phyloP scores from a whole-genome alignment of 2,329 filamentous ascomycete genomes.

The Ustulina deusta region DNA sequence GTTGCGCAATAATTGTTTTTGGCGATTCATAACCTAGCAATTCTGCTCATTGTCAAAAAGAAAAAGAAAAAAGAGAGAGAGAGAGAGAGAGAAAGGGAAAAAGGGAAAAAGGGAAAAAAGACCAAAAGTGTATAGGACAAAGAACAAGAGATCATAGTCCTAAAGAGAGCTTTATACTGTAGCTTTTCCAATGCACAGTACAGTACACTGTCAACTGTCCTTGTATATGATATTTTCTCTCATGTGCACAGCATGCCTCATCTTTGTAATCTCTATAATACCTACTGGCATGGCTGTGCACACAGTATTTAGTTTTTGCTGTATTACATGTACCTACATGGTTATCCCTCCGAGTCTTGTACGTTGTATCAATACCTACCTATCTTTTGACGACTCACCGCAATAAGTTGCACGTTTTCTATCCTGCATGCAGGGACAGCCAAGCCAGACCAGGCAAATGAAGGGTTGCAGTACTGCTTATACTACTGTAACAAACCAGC shows the following conservation, averaged over 20 bases:
- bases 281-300: not conserved
- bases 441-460: constrained; percentile 16
- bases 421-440: constrained; percentile 19
- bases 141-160: not conserved
- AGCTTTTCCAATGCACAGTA: not conserved
- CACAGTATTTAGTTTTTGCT: constrained; percentile 6
- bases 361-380: not conserved
- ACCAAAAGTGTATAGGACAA: constrained; percentile 4
- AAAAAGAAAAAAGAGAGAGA: not conserved
- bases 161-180: not conserved
- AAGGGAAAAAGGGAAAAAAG: not conserved
- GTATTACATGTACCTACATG: not conserved
- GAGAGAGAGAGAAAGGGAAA: not conserved
- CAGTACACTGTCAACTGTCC: too few relatives aligned
- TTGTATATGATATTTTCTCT: too few relatives aligned
- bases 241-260: not conserved
- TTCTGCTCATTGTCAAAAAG: not conserved
- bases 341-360: not conserved
- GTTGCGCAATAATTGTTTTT: not conserved
- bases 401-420: constrained; percentile 29
- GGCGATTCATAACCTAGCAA: constrained; percentile 17
- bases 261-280: not conserved
- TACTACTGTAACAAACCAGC: not conserved
- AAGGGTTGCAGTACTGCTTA: too few relatives aligned
- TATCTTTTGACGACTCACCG: constrained; percentile 30